Evolutionary conservation across 1,284 basidiomycete genomes (phyloP).

Genomic region (Leccinum subrobustum): DNA sequence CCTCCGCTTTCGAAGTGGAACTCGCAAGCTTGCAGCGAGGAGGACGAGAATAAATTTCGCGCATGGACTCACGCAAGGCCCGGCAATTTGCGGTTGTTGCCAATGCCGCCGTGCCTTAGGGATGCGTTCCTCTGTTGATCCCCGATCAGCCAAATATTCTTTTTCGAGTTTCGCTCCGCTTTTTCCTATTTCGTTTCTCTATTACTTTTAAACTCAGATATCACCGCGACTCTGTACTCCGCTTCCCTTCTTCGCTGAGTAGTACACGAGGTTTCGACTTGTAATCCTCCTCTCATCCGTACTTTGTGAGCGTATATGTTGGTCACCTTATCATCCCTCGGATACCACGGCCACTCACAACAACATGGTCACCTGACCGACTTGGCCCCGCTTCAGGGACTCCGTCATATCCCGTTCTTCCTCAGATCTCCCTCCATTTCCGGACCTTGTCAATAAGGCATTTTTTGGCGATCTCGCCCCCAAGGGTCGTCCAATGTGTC

Average conservation of each 20-base stretch:
- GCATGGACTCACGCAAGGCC: conserved; percentile 2
- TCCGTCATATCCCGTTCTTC: conserved; percentile 20
- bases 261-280: neutral
- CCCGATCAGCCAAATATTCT: conserved; percentile 36
- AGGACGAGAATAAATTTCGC: neutral
- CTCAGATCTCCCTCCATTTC: conserved; percentile 26
- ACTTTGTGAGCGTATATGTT: neutral
- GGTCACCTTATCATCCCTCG: conserved; percentile 10
- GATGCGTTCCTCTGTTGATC: conserved; percentile 36
- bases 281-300: conserved; percentile 4
- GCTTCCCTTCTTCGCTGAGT: conserved; percentile 18
- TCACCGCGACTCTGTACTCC: conserved; percentile 27
- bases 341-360: conserved; percentile 16
- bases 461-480: conserved; percentile 21
- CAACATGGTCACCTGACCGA: conserved; percentile 17
- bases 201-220: conserved; percentile 24
- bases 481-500: conserved; percentile 4
- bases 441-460: conserved; percentile 23
- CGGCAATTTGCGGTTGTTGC: conserved; percentile 32
- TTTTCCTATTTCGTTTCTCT: conserved; percentile 17
- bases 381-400: conserved; percentile 23
- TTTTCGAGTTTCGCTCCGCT: conserved; percentile 34
- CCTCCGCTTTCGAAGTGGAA: neutral
- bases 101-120: conserved; percentile 31
- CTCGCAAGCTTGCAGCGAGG: neutral